These are phyloP conservation scores for Zygosaccharomyces pseudorouxii DNA, from an alignment of 805 yeast genomes.

Conservation along the genomic window DNA sequence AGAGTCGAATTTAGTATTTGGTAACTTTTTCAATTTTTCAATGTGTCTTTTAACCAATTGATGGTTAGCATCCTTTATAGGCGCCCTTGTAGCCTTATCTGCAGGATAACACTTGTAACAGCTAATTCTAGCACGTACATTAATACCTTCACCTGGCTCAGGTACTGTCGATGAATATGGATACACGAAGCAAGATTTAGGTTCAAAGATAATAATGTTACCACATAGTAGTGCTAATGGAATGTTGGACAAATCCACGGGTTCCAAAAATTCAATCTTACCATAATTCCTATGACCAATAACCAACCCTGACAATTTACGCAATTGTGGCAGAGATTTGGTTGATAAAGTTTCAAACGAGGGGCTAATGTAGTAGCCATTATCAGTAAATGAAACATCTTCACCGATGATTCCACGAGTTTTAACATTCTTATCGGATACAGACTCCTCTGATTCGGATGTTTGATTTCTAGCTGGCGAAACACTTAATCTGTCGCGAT, in stretches of 20 bases:
- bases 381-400: constrained; percentile 49
- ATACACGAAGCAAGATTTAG: constrained; percentile 61
- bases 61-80: constrained; percentile 73
- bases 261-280: constrained; percentile 64
- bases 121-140: constrained; percentile 67
- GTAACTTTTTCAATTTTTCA: constrained; percentile 55
- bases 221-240: constrained; percentile 63
- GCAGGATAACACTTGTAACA: constrained; percentile 77
- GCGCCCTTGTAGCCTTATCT: constrained; percentile 63
- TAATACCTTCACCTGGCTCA: constrained; percentile 72
- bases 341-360: constrained; percentile 56
- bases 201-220: constrained; percentile 54
- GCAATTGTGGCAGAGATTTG: constrained; percentile 58
- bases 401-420: constrained; percentile 31
- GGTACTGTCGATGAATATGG: constrained; percentile 63
- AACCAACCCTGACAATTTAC: constrained; percentile 56
- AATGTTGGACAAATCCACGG: constrained; percentile 76
- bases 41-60: constrained; percentile 67
- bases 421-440: constrained; percentile 1
- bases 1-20: constrained; percentile 55
- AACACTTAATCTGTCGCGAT: constrained; percentile 5
- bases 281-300: constrained; percentile 79
- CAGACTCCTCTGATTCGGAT: constrained; percentile 1
- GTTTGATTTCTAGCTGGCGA: constrained; percentile 3
- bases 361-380: constrained; percentile 89